Percentiles rank a stretch among this genome's conserved stretches.
Conservation (phyloP, 2,329 filamentous ascomycete species). For the Fusarium setosum region DNA sequence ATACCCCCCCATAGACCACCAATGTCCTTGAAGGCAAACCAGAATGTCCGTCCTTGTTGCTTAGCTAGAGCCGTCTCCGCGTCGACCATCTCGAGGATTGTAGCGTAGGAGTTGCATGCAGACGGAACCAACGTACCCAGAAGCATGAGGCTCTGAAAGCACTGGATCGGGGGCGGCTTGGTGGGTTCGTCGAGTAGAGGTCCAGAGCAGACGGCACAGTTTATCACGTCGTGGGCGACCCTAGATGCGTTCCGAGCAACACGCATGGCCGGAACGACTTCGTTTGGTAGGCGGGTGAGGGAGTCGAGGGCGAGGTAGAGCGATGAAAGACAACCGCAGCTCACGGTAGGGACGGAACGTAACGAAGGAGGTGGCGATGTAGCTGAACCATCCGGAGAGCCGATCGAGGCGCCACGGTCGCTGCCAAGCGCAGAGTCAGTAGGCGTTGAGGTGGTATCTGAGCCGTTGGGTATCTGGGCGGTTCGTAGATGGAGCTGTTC, state of each 20-base stretch:
- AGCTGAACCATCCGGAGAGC: constrained; percentile 25
- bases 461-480: constrained; percentile 12
- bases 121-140: constrained; percentile 68
- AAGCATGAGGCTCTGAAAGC: constrained; percentile 70
- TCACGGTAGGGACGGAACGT: constrained; percentile 43
- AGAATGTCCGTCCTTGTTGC: constrained; percentile 53
- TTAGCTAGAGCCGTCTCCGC: constrained; percentile 59
- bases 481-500: constrained; percentile 32
- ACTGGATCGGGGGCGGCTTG: constrained; percentile 56
- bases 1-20: constrained; percentile 61
- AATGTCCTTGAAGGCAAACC: constrained; percentile 58
- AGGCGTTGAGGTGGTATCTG: constrained; percentile 36
- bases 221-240: constrained; percentile 62
- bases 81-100: constrained; percentile 66
- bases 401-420: constrained; percentile 34
- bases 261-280: constrained; percentile 59
- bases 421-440: constrained; percentile 32
- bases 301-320: constrained; percentile 64
- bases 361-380: constrained; percentile 17
- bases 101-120: constrained; percentile 67
- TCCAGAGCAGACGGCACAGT: constrained; percentile 62
- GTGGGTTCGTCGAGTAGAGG: constrained; percentile 49
- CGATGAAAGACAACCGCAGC: constrained; percentile 61
- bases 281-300: constrained; percentile 58
- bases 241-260: constrained; percentile 60